Conservation (phyloP, 352 stramenopile species). For the Globisporangium sylvaticum region DNA sequence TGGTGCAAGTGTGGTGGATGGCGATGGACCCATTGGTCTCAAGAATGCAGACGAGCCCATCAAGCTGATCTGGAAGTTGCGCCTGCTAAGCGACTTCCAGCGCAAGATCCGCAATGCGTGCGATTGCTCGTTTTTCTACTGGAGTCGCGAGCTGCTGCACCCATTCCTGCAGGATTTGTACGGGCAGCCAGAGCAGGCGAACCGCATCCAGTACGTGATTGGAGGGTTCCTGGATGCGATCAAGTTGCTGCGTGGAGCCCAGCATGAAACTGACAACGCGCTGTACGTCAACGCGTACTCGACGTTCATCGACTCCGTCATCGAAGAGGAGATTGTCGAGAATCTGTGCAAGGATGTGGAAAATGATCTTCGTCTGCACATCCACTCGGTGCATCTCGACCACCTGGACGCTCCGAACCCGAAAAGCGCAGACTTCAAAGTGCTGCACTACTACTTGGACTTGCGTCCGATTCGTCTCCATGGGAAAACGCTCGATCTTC, state of each 20-base stretch:
- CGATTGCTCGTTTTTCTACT: slow-evolving; percentile 93
- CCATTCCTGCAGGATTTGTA: slow-evolving; percentile 86
- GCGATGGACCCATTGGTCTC: slow-evolving; percentile 37
- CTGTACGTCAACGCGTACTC: slow-evolving; percentile 69
- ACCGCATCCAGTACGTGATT: slow-evolving; percentile 81
- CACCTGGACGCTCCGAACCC: slow-evolving; percentile 85
- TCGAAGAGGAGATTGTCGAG: slow-evolving; percentile 85
- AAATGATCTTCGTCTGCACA: slow-evolving; percentile 89
- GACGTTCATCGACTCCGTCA: slow-evolving; percentile 77
- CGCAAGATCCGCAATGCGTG: slow-evolving; percentile 79
- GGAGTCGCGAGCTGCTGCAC: slow-evolving; percentile 86
- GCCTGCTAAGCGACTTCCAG: slow-evolving; percentile 87
- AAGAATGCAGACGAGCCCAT: slow-evolving; percentile 70
- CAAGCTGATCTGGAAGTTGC: slow-evolving; percentile 84
- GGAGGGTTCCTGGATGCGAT: slow-evolving; percentile 78
- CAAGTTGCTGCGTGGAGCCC: slow-evolving; percentile 63
- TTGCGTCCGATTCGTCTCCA: slow-evolving; percentile 88
- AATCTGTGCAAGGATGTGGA: slow-evolving; percentile 93
- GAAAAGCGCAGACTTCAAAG: slow-evolving; percentile 78
- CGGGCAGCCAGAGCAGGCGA: slow-evolving; percentile 68
- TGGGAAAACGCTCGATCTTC: slow-evolving; percentile 82
- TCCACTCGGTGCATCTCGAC: slow-evolving; percentile 85
- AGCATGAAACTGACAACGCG: slow-evolving; percentile 72
- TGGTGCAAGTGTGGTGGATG: slow-evolving; percentile 27
- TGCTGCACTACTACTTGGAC: slow-evolving; percentile 83